Percentiles rank a stretch among this genome's conserved stretches.
Conservation (phyloP, 2,329 filamentous ascomycete genomes). For the Fusarium sp. region DNA sequence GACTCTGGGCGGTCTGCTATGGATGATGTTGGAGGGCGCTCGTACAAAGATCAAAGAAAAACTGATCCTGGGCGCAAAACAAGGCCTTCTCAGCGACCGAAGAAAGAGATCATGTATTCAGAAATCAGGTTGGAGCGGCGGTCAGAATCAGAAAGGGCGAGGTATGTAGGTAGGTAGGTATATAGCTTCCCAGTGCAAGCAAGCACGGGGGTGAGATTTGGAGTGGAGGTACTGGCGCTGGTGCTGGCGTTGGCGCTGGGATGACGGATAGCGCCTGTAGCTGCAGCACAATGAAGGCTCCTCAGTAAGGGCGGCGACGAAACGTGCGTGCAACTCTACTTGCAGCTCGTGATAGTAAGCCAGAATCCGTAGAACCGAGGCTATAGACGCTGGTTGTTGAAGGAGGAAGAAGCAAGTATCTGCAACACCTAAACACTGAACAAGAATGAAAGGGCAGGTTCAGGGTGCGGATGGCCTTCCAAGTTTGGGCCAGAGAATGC, state of each 20-base stretch:
- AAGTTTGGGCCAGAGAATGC: constrained; percentile 32
- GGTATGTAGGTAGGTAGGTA: constrained; percentile 17
- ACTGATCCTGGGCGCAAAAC: constrained; percentile 34
- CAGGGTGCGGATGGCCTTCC: constrained; percentile 22
- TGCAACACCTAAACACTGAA: constrained; percentile 19
- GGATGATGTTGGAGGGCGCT: constrained; percentile 9
- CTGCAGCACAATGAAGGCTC: constrained; percentile 33
- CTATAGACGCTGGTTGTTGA: constrained; percentile 18
- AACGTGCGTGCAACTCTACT: constrained; percentile 13
- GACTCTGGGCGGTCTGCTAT: constrained; percentile 33
- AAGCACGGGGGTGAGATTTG: constrained; percentile 30
- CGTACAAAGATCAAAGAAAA: constrained; percentile 24
- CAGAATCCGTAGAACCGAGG: constrained; percentile 21
- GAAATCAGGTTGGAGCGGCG: constrained; percentile 35
- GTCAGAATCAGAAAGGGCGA: constrained; percentile 35
- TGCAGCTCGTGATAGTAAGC: constrained; percentile 26
- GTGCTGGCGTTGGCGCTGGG: constrained; percentile 24
- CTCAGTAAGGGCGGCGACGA: constrained; percentile 21
- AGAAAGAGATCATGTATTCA: constrained; percentile 43
- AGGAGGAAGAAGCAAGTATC: constrained; percentile 12
- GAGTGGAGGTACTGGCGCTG: constrained; percentile 40
- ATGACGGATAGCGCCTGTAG: constrained; percentile 28
- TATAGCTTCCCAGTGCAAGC: constrained; percentile 32
- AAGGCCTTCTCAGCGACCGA: constrained; percentile 35
- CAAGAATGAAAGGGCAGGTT: constrained; percentile 30